These are phyloP conservation scores for Boechera retrofracta DNA, from an alignment of 345 rosid genomes.

Conservation along the genomic window DNA sequence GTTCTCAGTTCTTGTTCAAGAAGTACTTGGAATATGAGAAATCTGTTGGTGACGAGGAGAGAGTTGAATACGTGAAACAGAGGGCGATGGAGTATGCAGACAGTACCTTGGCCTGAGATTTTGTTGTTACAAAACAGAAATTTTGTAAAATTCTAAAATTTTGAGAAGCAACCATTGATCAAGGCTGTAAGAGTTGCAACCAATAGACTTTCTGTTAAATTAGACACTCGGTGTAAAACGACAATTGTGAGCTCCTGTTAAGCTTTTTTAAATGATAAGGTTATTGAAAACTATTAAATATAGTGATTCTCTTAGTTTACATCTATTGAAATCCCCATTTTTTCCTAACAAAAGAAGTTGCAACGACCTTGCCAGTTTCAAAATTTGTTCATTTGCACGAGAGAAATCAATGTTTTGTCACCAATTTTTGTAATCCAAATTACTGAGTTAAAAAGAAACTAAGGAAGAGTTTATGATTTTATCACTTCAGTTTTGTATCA, in stretches of 20 bases:
- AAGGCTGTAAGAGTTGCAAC: background rate
- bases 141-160: conserved; percentile 24
- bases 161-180: conserved; percentile 31
- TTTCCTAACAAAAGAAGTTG: background rate
- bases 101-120: conserved; percentile 47
- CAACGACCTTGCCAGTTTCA: background rate
- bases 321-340: background rate
- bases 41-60: conserved; percentile 61
- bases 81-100: conserved; percentile 89
- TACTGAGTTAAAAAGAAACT: background rate
- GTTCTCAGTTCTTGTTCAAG: conserved; percentile 84
- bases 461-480: background rate
- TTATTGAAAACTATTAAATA: background rate
- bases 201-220: background rate
- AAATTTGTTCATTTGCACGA: background rate
- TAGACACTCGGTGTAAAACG: background rate
- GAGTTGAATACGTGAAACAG: conserved; percentile 69
- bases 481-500: background rate
- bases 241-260: conserved; percentile 2
- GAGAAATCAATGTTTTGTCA: background rate
- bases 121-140: conserved; percentile 23
- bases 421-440: background rate
- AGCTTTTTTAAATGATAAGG: background rate
- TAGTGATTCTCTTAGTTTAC: background rate
- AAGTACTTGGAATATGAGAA: conserved; percentile 84